Percentiles rank a stretch among this genome's conserved stretches.
Evolutionary conservation across 768 basidiomycete genomes (phyloP).

Genomic region (Guyanaporus albipodus): DNA sequence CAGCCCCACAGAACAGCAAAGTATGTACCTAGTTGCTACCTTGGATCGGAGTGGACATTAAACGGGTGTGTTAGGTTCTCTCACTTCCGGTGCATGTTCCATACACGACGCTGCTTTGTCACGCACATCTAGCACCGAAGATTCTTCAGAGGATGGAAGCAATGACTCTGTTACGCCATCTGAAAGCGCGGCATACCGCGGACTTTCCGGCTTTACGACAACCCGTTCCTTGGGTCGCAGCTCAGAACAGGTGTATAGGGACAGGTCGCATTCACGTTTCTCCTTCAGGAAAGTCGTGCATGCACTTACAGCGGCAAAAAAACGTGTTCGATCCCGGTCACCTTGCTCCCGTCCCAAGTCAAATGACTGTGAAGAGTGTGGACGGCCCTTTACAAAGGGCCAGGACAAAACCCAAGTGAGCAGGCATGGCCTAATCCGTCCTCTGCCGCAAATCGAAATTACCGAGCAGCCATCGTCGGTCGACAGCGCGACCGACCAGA

Average conservation of each 20-base stretch:
- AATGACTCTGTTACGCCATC: conserved; percentile 5
- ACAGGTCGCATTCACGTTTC: conserved; percentile 44
- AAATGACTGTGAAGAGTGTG: conserved; percentile 16
- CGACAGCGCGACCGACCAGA: conserved; percentile 28
- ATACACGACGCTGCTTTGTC: conserved; percentile 23
- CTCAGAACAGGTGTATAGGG: conserved; percentile 26
- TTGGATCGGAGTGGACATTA: background rate
- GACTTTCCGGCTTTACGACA: conserved; percentile 13
- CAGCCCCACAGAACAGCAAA: conserved; percentile 6
- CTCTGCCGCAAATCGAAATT: conserved; percentile 28
- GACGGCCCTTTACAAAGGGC: conserved; percentile 29
- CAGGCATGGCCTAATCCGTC: background rate
- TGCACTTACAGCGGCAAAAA: conserved; percentile 42
- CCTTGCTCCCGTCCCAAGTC: conserved; percentile 19
- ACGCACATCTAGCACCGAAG: conserved; percentile 42
- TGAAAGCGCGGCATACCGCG: conserved; percentile 9
- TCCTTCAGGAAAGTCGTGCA: conserved; percentile 51
- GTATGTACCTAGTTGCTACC: conserved; percentile 4
- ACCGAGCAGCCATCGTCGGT: conserved; percentile 26
- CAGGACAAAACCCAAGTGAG: conserved; percentile 27
- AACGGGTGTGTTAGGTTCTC: conserved; percentile 9
- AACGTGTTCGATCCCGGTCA: conserved; percentile 47
- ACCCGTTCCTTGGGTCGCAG: conserved; percentile 15
- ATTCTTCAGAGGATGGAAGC: conserved; percentile 35
- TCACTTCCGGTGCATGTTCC: conserved; percentile 8